Evolutionary conservation across 176 grass and related monocot species (phyloP), one percentile per base, ranked within the genome.

Genomic region (Triticum monococcum): DNA sequence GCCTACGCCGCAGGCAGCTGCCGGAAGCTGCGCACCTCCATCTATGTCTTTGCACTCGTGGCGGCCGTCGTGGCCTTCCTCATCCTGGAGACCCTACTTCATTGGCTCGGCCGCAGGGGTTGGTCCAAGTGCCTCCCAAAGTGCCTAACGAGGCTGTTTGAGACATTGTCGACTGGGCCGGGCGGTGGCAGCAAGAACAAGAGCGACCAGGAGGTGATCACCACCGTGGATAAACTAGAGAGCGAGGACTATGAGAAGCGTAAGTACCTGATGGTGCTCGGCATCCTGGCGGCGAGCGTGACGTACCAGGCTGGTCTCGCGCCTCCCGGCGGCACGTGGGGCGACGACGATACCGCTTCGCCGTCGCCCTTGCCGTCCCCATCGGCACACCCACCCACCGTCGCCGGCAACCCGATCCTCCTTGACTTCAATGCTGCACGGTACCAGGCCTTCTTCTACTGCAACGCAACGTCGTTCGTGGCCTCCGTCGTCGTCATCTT

Each of bases 311-410:
- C 89, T 0, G 86, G 86, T 23, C 59, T 91, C 0, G 12, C 62
- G 14, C 86, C 81, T 6, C 89, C 89, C 5, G 89, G 89, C 0
- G 69, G 86, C 12, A 64, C 85, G 6, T 85, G 86, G 89, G 66
- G 80, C 40, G 32, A 9, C 3, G 57, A 64, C 7, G 67, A 57
- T 1, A 66, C 4, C 2, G 20, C 4, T 0, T 30, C 69, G 22
- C 11, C 69, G 36, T 24, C 69, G 5, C 61, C 61, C 5, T 62
- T 9, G n/a, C 9, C 33, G 0, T 40, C 69, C 5, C 2, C 69
- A 3, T 24, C 35, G 14, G 30, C 65, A 9, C 16, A 4, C 17
- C 5, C 54, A 3, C 54, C 37, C 37, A 22, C 1, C 68, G 16
- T 68, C 8, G 18, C 68, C 18, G 68, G 70, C 70, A 25, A 73